Conservation (phyloP, 805 yeast species). For the Suhomyces sp. region DNA sequence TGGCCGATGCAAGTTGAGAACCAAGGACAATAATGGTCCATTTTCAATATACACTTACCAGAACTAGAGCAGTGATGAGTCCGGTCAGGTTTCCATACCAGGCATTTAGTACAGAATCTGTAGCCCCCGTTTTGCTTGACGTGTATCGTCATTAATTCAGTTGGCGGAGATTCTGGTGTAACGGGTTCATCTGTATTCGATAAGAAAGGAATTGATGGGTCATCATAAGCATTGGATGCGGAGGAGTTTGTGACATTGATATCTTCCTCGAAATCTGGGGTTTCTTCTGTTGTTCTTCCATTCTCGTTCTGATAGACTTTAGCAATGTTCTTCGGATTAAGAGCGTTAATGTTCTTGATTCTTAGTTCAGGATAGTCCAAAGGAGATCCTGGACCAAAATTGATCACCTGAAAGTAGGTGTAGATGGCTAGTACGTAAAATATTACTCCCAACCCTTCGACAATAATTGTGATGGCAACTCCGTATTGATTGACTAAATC, state of each 20-base stretch:
- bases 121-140: slow-evolving; percentile 37
- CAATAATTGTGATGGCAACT: slow-evolving; percentile 2
- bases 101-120: slow-evolving; percentile 56
- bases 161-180: slow-evolving; percentile 26
- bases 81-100: slow-evolving; percentile 60
- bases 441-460: slow-evolving; percentile 16
- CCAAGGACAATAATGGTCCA: slow-evolving; percentile 85
- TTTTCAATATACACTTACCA: slow-evolving; percentile 44
- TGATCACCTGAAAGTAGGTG: slow-evolving; percentile 54
- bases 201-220: slow-evolving; percentile 7
- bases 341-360: slow-evolving; percentile 14
- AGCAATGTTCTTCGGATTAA: neutral
- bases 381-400: slow-evolving; percentile 66
- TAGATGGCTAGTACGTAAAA: slow-evolving; percentile 41
- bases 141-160: slow-evolving; percentile 34
- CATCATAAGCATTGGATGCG: no score
- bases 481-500: slow-evolving; percentile 22
- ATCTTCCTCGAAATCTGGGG: no score
- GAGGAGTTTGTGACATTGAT: no score
- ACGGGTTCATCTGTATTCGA: slow-evolving; percentile 8
- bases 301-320: neutral
- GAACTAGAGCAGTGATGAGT: slow-evolving; percentile 58
- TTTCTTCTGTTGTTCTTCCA: no score
- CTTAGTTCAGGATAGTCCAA: slow-evolving; percentile 49
- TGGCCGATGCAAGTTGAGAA: slow-evolving; percentile 86